A percentile compares a stretch with the other conserved stretches of the same genome.
These are phyloP conservation scores for Polygonum maritimum DNA, from an alignment of 148 eudicot species.

Conservation along the genomic window DNA sequence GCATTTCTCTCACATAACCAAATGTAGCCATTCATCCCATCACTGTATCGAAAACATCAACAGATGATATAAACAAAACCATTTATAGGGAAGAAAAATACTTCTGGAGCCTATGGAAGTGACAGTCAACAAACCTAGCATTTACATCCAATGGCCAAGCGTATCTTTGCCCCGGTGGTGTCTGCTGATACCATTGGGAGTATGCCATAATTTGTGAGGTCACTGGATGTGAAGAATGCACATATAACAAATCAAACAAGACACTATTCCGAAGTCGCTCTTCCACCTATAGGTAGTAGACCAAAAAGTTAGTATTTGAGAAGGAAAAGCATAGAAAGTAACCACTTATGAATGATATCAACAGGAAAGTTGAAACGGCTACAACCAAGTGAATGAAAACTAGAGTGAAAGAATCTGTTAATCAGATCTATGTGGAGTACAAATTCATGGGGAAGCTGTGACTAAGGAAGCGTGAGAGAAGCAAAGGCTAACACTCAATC, in stretches of 20 bases:
- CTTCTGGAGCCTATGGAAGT: neutral
- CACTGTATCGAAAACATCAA: constrained; percentile 31
- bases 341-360: neutral
- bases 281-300: constrained; percentile 38
- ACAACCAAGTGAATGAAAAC: neutral
- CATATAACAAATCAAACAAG: constrained; percentile 74
- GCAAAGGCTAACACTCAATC: neutral
- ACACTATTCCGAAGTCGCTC: constrained; percentile 69
- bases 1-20: constrained; percentile 79
- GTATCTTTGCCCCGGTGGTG: constrained; percentile 40
- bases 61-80: neutral
- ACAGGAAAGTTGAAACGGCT: neutral
- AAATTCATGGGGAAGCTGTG: neutral
- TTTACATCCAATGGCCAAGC: constrained; percentile 52
- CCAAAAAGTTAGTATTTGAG: neutral
- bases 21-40: constrained; percentile 85
- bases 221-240: constrained; percentile 58
- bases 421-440: neutral
- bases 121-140: constrained; percentile 45
- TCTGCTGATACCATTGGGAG: constrained; percentile 37
- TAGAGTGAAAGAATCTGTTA: neutral
- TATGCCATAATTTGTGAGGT: constrained; percentile 42
- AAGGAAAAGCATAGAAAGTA: neutral
- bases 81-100: neutral
- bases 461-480: neutral